Conservation (phyloP, 1,284 basidiomycete species). For the Cutaneotrichosporon sp. region DNA sequence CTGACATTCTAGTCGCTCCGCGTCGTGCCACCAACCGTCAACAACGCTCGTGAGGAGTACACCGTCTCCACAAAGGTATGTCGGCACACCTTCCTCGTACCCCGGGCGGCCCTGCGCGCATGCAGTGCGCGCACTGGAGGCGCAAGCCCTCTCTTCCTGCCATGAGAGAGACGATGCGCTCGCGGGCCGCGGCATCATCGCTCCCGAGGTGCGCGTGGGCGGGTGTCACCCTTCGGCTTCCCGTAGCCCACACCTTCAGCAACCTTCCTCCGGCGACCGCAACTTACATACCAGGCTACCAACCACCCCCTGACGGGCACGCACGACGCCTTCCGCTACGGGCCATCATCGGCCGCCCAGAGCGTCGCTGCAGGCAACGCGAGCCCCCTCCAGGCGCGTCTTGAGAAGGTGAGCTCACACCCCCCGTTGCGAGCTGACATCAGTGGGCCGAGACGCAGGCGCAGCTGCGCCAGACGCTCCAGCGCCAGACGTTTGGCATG, state of each 20-base stretch:
- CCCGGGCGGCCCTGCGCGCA: neutral
- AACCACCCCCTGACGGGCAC: conserved; percentile 48
- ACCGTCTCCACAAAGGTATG: conserved; percentile 46
- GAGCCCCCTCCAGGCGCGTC: conserved; percentile 46
- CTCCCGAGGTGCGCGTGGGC: neutral
- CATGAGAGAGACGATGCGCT: neutral
- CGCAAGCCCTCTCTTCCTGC: neutral
- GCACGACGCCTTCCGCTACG: conserved; percentile 51
- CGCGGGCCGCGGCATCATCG: neutral
- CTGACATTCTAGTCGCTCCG: conserved; percentile 38
- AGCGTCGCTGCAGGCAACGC: conserved; percentile 35
- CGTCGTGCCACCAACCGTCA: conserved; percentile 43
- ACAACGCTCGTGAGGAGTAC: conserved; percentile 40
- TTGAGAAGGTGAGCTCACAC: conserved; percentile 46
- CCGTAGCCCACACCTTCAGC: neutral
- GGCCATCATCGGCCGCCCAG: conserved; percentile 44
- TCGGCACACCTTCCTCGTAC: neutral
- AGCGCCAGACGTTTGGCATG: conserved; percentile 81
- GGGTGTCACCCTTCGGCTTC: neutral
- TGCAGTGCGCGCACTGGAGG: neutral
- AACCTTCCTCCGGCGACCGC: neutral
- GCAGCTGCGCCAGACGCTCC: conserved; percentile 78
- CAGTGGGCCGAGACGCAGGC: conserved; percentile 95
- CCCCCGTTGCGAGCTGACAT: conserved; percentile 6
- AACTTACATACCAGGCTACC: conserved; percentile 32